phyloP scores from a whole-genome alignment of 192 early-diverging fungal species.

The Physocladia obscura region DNA sequence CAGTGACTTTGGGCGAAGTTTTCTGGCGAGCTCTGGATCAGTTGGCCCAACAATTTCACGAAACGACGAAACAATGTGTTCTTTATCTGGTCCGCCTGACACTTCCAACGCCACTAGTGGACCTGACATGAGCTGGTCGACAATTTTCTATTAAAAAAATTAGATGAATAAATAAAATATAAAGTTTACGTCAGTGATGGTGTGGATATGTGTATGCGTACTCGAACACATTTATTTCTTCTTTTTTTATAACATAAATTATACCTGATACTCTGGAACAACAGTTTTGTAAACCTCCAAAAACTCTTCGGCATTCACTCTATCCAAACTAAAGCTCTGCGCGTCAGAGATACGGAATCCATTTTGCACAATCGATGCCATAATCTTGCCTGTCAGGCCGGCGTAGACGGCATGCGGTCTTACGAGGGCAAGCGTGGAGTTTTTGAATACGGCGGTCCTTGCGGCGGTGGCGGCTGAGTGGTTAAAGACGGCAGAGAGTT shows the following conservation, averaged over 20 bases:
- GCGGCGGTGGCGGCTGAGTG: background rate
- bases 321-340: conserved; percentile 50
- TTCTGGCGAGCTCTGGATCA: conserved; percentile 49
- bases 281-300: conserved; percentile 64
- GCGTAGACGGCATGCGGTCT: conserved; percentile 53
- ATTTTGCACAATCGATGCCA: conserved; percentile 33
- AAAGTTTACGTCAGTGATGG: no score
- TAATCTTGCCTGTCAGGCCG: conserved; percentile 44
- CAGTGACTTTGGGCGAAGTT: conserved; percentile 47
- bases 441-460: conserved; percentile 45
- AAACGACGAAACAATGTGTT: conserved; percentile 43
- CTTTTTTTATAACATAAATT: no score
- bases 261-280: conserved; percentile 56
- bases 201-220: background rate
- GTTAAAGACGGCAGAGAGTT: conserved; percentile 27
- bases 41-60: conserved; percentile 51
- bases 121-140: conserved; percentile 55
- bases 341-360: conserved; percentile 50
- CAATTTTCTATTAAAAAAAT: conserved; percentile 34
- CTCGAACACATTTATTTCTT: no score
- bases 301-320: conserved; percentile 58
- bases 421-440: conserved; percentile 53
- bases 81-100: conserved; percentile 21
- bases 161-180: no score
- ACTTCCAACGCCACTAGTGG: conserved; percentile 52